Percentiles rank a stretch among this genome's conserved stretches.
These are phyloP conservation scores for Blastomyces gilchristii DNA, from an alignment of 2,329 filamentous ascomycete species.

Conservation along the genomic window DNA sequence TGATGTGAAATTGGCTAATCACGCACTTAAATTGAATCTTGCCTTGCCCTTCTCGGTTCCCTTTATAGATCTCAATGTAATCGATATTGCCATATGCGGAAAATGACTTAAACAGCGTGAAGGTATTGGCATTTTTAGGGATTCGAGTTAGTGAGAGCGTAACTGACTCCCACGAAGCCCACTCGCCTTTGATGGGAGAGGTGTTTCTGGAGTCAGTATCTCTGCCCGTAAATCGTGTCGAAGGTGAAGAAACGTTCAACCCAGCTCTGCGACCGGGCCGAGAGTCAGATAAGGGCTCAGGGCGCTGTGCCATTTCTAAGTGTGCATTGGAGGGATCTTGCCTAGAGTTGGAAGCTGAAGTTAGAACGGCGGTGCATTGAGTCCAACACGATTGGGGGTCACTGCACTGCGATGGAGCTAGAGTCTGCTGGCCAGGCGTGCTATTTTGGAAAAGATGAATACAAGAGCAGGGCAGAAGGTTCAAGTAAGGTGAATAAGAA, in stretches of 20 bases:
- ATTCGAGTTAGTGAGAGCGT: constrained; percentile 28
- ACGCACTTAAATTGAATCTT: constrained; percentile 45
- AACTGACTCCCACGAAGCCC: constrained; percentile 33
- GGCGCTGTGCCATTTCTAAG: not conserved
- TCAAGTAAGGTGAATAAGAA: not conserved
- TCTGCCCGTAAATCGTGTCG: not conserved
- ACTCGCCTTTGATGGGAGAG: constrained; percentile 19
- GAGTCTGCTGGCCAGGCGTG: not conserved
- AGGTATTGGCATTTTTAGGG: constrained; percentile 28
- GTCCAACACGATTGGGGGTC: not conserved
- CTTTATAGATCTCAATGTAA: constrained; percentile 46
- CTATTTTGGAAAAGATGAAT: not conserved
- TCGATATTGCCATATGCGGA: constrained; percentile 43
- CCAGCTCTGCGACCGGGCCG: too few species aligned
- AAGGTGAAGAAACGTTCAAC: not conserved
- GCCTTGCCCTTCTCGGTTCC: constrained; percentile 34
- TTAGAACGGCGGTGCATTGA: not conserved
- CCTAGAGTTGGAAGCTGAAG: not conserved
- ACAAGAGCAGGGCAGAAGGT: not conserved
- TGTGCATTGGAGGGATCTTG: too few species aligned
- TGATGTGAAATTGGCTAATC: too few species aligned
- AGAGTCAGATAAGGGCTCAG: not conserved
- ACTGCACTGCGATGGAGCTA: not conserved
- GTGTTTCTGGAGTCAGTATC: not conserved
- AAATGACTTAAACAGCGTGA: constrained; percentile 44